A percentile compares a stretch with the other conserved stretches of the same genome.
These are phyloP conservation scores for Solanum medicagineum DNA, from an alignment of 257 asterid genomes.

Conservation along the genomic window DNA sequence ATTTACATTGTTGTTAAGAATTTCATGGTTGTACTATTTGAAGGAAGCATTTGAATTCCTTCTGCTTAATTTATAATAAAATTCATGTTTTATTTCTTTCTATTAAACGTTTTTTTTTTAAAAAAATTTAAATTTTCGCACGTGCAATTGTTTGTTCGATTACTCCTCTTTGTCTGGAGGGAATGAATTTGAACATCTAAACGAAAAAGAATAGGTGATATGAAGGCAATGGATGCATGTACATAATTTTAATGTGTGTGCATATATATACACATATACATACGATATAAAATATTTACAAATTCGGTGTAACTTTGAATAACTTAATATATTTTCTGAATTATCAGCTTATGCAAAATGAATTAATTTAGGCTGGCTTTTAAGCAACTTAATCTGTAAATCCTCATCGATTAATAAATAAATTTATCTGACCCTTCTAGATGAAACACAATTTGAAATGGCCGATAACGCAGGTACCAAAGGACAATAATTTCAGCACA, in stretches of 20 bases:
- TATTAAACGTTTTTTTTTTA: neutral
- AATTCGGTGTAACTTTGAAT: neutral
- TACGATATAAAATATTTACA: neutral
- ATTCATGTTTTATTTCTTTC: neutral
- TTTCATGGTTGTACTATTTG: neutral
- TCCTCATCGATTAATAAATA: neutral
- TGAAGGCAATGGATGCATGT: neutral
- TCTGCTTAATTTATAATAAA: neutral
- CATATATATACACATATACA: neutral
- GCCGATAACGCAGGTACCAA: neutral
- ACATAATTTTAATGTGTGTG: neutral
- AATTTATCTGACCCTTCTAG: neutral
- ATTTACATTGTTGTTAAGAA: neutral
- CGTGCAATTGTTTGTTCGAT: neutral
- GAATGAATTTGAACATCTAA: neutral
- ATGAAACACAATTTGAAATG: neutral
- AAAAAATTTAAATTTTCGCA: neutral
- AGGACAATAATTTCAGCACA: neutral
- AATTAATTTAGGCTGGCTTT: neutral
- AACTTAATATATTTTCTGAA: neutral
- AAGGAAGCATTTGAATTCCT: slow-evolving; percentile 18
- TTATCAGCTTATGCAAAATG: neutral
- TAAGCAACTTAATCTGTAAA: neutral
- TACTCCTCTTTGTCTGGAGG: too few species aligned
- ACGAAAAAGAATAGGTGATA: neutral